phyloP scores from a whole-genome alignment of 352 stramenopile species.

The Phytophthora megakarya region DNA sequence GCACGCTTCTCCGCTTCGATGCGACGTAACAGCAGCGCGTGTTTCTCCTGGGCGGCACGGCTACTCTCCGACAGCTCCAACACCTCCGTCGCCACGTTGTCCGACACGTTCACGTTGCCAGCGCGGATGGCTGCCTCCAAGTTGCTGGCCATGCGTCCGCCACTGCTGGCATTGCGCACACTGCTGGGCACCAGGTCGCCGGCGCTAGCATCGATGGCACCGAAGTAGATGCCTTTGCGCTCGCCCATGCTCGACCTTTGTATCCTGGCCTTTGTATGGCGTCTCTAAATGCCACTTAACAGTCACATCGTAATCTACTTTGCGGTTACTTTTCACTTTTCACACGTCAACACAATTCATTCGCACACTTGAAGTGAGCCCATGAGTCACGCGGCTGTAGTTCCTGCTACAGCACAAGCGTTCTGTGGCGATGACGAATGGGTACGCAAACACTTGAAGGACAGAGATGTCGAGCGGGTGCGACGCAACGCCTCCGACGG shows the following conservation, averaged over 20 bases:
- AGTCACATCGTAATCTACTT: slow-evolving; percentile 6
- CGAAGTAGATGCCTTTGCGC: slow-evolving; percentile 86
- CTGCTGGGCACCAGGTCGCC: slow-evolving; percentile 54
- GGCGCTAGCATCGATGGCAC: slow-evolving; percentile 52
- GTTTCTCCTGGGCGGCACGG: slow-evolving; percentile 83
- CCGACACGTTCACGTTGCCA: slow-evolving; percentile 82
- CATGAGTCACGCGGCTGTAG: slow-evolving; percentile 2
- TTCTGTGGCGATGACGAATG: slow-evolving; percentile 67
- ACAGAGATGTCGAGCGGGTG: slow-evolving; percentile 43
- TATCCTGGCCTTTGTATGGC: slow-evolving; percentile 10
- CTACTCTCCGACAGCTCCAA: slow-evolving; percentile 87
- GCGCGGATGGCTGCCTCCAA: slow-evolving; percentile 75
- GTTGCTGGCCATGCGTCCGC: slow-evolving; percentile 30
- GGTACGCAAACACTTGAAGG: slow-evolving; percentile 46
- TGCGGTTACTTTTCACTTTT: not conserved
- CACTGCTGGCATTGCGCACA: slow-evolving; percentile 19
- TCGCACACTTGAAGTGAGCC: slow-evolving; percentile 15
- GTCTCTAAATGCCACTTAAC: not conserved
- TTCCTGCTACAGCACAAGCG: not conserved
- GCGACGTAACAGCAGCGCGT: slow-evolving; percentile 81
- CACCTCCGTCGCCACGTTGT: slow-evolving; percentile 81
- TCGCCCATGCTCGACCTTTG: slow-evolving; percentile 48
- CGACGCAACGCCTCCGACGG: slow-evolving; percentile 39
- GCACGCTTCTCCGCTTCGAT: slow-evolving; percentile 93
- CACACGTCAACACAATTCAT: slow-evolving; percentile 18